Evolutionary conservation across 2,329 filamentous ascomycete species (phyloP), one percentile per base, ranked within the genome.

Genomic region (Pseudocercospora macadamiae): DNA sequence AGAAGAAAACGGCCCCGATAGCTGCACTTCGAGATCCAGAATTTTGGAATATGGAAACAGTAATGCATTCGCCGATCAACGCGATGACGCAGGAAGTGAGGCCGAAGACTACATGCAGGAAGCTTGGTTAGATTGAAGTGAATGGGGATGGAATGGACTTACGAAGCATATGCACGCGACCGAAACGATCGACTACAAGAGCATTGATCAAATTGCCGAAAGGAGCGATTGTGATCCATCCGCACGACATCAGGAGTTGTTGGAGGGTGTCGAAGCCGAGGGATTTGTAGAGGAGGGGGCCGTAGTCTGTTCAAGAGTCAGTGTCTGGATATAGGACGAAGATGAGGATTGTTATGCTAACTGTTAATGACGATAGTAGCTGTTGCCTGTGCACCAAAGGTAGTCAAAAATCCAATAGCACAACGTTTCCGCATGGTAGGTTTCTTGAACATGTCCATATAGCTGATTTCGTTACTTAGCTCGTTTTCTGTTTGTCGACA

Each of bases 1-100:
- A 34, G 47, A 58, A 53, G 48, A 51, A 52, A 19, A 58, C 55
- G 9, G 55, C 55, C 19, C 32, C 55, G 19, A 51, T 28, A 2
- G 47, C 25, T 16, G 37, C 49, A 14, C 28, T 30, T 16, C 34
- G 48, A 32, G 45, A 7, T 3, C 47, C 47, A 4, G 48, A 45
- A 2, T 44, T n/a, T 25, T 53, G 47, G 32, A 52, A 58, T 2
- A n/a, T 54, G n/a, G 48, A 23, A 10, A 54, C 56, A 10, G 39
- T 49, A 21, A 37, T 36, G 30, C 37, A 54, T 30, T 54, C 56
- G 28, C 34, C 39, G n/a, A 55, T 49, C 6, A 59, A 39, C 4
- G 48, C 47, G 8, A 57, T 18, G 23, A 57, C 36, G 19, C 56
- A 59, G 28, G 34, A 51, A n/a, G 26, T 44, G 37, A 59, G 30